Evolutionary conservation across 192 early-diverging fungal genomes (phyloP), one percentile per base, ranked within the genome.

Genomic region (Umbelopsis ramanniana): DNA sequence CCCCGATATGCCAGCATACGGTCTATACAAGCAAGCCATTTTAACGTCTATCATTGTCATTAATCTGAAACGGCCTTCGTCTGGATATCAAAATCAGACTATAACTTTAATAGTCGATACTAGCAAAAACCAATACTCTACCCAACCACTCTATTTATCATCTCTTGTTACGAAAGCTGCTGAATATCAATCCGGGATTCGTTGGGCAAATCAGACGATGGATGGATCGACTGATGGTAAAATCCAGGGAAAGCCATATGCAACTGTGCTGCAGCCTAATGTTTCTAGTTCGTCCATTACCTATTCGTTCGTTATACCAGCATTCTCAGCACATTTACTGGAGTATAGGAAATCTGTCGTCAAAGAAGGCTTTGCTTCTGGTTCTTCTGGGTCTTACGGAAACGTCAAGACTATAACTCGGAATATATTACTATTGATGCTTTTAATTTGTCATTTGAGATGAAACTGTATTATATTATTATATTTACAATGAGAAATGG

Each of bases 181-280:
- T n/a, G 14, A 15, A 4, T 63, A 33, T 29, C 57, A 37, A 12
- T 2, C 8, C 15, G 57, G 33, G 12, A 63, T 63, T 14, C 57
- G 33, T 6, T 63, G 26, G 33, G 57, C 57, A 6, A 63, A 63
- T 63, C 57, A 63, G 17, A 63, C 29, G 4, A 63, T 63, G 57
- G 57, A 63, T 19, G 57, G 57, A 12, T 63, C 57, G 2, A 63
- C 6, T 1, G 33, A 63, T 37, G 57, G 57, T 37, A 35, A 22
- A 1, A 17, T 63, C 14, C 57, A 63, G 17, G 57, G 57, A 15
- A 38, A 29, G 35, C 57, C 29, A 19, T 17, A 17, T 14, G 33
- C 57, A 0, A 63, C 5, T 0, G n/a, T 35, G n/a, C 1, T 63
- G 33, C 26, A 63, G 0, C 33, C 57, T 37, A 2, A n/a, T 6